phyloP scores from a whole-genome alignment of 2,329 filamentous ascomycete species.

The Onygena corvina region DNA sequence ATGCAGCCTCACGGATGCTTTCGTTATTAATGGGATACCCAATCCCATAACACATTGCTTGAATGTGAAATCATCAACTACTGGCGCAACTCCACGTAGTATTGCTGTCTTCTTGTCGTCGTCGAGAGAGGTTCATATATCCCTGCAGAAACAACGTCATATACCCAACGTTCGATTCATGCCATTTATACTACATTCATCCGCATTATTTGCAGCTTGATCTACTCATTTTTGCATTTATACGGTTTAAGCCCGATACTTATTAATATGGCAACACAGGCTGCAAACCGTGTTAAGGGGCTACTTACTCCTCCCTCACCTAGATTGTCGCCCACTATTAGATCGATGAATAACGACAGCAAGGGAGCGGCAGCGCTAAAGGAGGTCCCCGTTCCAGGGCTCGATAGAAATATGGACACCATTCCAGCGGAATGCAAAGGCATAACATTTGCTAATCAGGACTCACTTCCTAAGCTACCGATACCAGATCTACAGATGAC shows the following conservation, averaged over 20 bases:
- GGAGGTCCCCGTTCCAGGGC: not conserved
- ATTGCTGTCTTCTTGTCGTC: no score
- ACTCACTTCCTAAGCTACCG: slow-evolving; percentile 78
- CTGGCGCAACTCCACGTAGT: no score
- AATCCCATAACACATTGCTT: no score
- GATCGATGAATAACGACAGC: not conserved
- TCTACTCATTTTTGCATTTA: not conserved
- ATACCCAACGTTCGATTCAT: no score
- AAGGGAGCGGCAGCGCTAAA: not conserved
- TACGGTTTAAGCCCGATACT: not conserved
- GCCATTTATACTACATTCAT: no score
- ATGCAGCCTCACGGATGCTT: not conserved
- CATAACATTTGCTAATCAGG: slow-evolving; percentile 80
- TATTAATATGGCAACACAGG: not conserved
- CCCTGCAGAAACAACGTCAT: no score
- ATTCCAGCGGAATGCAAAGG: slow-evolving; percentile 30
- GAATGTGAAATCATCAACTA: no score
- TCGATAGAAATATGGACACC: not conserved
- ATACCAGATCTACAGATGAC: slow-evolving; percentile 77
- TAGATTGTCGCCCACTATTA: slow-evolving; percentile 1
- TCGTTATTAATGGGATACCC: not conserved
- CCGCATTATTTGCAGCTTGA: no score
- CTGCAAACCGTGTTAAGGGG: not conserved
- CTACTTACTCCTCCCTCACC: not conserved
- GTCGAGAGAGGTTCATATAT: no score